Evolutionary conservation across 441 rosid genomes (phyloP).

Genomic region (Gossypium lobatum): DNA sequence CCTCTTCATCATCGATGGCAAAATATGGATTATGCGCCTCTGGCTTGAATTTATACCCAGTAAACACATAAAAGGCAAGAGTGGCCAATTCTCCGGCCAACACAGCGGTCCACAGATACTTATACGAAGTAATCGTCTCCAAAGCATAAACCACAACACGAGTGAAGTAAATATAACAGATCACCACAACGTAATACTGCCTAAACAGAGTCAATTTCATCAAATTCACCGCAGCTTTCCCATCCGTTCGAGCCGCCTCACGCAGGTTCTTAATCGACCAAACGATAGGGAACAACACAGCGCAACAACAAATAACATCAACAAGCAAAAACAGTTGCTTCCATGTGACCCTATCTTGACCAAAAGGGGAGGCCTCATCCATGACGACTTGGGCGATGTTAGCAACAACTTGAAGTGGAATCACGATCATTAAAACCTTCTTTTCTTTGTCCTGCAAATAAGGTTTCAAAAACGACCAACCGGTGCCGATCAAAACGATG

Average conservation of each 20-base stretch:
- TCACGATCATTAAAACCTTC: conserved; percentile 86
- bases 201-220: conserved; percentile 83
- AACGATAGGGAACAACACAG: conserved; percentile 83
- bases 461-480: conserved; percentile 90
- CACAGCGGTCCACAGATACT: conserved; percentile 76
- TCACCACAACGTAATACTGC: conserved; percentile 91
- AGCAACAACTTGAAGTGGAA: conserved; percentile 87
- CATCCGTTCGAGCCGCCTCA: conserved; percentile 83
- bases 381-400: conserved; percentile 86
- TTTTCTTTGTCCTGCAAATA: conserved; percentile 83
- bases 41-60: conserved; percentile 80
- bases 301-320: conserved; percentile 94
- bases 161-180: conserved; percentile 88
- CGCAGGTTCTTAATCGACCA: conserved; percentile 95
- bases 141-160: conserved; percentile 81
- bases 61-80: conserved; percentile 71
- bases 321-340: conserved; percentile 82
- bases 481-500: conserved; percentile 91
- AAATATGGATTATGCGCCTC: conserved; percentile 93
- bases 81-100: conserved; percentile 86
- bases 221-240: conserved; percentile 87
- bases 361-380: conserved; percentile 73
- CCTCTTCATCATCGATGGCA: conserved; percentile 86
- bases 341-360: conserved; percentile 82
- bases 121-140: conserved; percentile 79